Evolutionary conservation across 163 green algal species (phyloP).

Genomic region (Prototheca cutis): DNA sequence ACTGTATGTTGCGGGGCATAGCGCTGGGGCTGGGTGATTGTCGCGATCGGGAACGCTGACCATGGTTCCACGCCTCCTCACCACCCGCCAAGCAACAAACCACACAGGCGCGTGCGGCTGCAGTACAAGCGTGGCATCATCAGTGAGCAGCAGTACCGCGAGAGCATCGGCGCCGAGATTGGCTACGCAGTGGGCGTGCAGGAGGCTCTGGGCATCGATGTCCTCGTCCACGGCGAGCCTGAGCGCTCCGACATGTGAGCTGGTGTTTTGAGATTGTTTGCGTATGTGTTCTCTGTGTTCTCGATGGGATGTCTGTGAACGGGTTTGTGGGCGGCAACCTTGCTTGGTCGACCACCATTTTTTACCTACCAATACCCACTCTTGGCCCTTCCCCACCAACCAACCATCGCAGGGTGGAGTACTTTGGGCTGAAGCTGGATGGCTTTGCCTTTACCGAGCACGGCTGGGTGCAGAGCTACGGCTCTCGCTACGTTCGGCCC

Average conservation of each 20-base stretch:
- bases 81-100: too few species aligned
- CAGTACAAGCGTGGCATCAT: slow-evolving; percentile 55
- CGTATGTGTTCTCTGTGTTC: too few species aligned
- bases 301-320: too few species aligned
- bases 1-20: too few species aligned
- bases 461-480: slow-evolving; percentile 83
- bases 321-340: too few species aligned
- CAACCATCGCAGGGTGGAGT: slow-evolving; percentile 59
- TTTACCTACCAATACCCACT: too few species aligned
- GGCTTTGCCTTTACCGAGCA: slow-evolving; percentile 57
- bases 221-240: slow-evolving; percentile 85
- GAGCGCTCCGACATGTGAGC: slow-evolving; percentile 80
- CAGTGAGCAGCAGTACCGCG: slow-evolving; percentile 54
- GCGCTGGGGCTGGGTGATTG: too few species aligned
- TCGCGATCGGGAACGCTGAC: too few species aligned
- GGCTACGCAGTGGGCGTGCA: slow-evolving; percentile 54
- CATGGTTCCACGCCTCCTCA: too few species aligned
- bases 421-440: slow-evolving; percentile 76
- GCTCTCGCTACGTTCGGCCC: slow-evolving; percentile 75
- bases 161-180: slow-evolving; percentile 64
- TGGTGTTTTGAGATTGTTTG: too few species aligned
- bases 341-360: too few species aligned
- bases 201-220: slow-evolving; percentile 74
- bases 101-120: slow-evolving; percentile 37
- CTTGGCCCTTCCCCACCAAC: background rate